A percentile compares a stretch with the other conserved stretches of the same genome.
Conservation (phyloP, 306 rosid genomes). For the Erythrophleum fordii region DNA sequence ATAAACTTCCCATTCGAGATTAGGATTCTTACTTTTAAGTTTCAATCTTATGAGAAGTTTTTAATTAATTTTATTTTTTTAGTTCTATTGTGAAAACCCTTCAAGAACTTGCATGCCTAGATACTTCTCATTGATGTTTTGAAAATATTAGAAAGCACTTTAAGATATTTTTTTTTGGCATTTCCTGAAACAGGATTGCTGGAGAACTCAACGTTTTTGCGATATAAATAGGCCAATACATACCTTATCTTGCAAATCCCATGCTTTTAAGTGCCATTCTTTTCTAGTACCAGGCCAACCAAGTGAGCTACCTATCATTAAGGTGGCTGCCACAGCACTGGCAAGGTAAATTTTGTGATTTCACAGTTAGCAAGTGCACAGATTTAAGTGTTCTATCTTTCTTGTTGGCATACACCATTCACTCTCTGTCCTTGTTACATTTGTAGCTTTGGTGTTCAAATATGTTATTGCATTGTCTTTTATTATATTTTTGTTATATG, state of each 20-base stretch:
- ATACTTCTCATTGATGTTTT: conserved; percentile 35
- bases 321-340: conserved; percentile 58
- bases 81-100: background rate
- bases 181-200: conserved; percentile 55
- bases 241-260: conserved; percentile 55
- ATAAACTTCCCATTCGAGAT: conserved; percentile 2
- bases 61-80: background rate
- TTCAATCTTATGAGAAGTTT: background rate
- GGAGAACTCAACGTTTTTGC: conserved; percentile 48
- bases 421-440: background rate
- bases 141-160: conserved; percentile 13
- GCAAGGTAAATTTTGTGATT: conserved; percentile 59
- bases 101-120: conserved; percentile 25
- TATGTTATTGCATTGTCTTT: background rate
- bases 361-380: background rate
- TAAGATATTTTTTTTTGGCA: conserved; percentile 39
- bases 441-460: background rate
- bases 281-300: conserved; percentile 53
- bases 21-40: background rate
- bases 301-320: conserved; percentile 48
- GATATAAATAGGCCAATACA: conserved; percentile 49
- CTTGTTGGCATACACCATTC: background rate
- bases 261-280: conserved; percentile 70
- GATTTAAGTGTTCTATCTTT: conserved; percentile 20
- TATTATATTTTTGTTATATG: background rate